Conservation (phyloP, 495 filamentous ascomycete species). For the Penicillium desertorum region DNA sequence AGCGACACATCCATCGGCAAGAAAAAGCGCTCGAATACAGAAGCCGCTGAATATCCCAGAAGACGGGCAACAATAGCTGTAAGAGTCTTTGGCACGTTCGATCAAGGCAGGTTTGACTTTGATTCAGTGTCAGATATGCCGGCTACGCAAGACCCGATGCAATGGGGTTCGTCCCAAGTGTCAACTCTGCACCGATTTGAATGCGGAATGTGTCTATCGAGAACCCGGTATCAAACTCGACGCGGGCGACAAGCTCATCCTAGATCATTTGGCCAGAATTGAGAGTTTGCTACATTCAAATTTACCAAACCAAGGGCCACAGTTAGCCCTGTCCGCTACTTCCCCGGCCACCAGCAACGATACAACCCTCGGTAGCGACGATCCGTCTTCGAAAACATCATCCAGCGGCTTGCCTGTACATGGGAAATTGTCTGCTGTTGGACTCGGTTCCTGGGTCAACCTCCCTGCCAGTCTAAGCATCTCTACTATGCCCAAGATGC, state of each 20-base stretch:
- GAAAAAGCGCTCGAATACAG: conserved; percentile 66
- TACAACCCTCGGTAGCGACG: conserved; percentile 64
- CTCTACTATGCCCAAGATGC: conserved; percentile 79
- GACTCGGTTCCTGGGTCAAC: conserved; percentile 71
- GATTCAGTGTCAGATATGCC: conserved; percentile 76
- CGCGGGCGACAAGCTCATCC: conserved; percentile 79
- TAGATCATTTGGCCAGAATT: conserved; percentile 73
- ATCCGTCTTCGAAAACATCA: conserved; percentile 49
- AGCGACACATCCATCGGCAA: conserved; percentile 13
- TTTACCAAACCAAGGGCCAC: conserved; percentile 46
- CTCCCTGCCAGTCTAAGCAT: conserved; percentile 59
- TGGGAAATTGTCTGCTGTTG: conserved; percentile 61
- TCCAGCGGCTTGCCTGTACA: conserved; percentile 37
- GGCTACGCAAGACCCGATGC: conserved; percentile 78
- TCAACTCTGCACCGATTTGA: conserved; percentile 76
- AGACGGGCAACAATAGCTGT: conserved; percentile 72
- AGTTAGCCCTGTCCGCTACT: conserved; percentile 47
- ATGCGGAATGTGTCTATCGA: conserved; percentile 79
- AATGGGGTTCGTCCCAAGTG: conserved; percentile 83
- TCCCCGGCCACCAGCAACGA: conserved; percentile 72
- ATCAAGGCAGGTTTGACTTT: conserved; percentile 1
- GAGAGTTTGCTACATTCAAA: conserved; percentile 73
- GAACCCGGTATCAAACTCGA: conserved; percentile 87
- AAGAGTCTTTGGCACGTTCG: conserved; percentile 30
- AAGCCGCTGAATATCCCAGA: conserved; percentile 65